These are phyloP conservation scores for Monilinia fructigena DNA, from an alignment of 2,329 filamentous ascomycete species.

Conservation along the genomic window DNA sequence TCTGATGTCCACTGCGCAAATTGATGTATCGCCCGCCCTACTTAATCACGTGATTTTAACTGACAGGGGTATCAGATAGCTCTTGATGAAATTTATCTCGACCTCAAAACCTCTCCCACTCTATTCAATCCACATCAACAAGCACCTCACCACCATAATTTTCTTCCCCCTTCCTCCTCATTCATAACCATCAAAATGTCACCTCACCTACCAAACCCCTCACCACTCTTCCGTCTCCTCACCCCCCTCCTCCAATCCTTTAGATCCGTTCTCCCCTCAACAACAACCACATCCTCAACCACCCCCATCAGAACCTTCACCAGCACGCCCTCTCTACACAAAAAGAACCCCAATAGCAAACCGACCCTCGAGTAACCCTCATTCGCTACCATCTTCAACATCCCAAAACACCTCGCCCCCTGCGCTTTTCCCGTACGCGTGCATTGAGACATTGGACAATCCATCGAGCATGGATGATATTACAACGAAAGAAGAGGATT, in stretches of 20 bases:
- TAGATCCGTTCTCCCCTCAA: slow-evolving; percentile 24
- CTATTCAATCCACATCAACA: slow-evolving; percentile 6
- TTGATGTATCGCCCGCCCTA: background rate
- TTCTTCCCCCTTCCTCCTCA: background rate
- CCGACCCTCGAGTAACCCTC: slow-evolving; percentile 45
- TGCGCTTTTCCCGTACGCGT: slow-evolving; percentile 85
- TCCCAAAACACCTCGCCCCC: slow-evolving; percentile 67
- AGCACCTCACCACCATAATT: slow-evolving; percentile 3
- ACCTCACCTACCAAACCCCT: slow-evolving; percentile 25
- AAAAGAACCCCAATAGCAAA: slow-evolving; percentile 25
- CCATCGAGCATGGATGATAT: slow-evolving; percentile 89
- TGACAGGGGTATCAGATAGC: slow-evolving; percentile 5
- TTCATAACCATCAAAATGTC: slow-evolving; percentile 28
- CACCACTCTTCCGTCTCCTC: slow-evolving; percentile 34
- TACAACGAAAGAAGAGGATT: slow-evolving; percentile 66
- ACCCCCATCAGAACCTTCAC: slow-evolving; percentile 29
- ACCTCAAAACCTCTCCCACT: background rate
- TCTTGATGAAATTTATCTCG: slow-evolving; percentile 13
- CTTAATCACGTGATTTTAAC: background rate
- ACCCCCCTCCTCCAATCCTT: slow-evolving; percentile 33
- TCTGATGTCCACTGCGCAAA: background rate
- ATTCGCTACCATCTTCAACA: slow-evolving; percentile 72
- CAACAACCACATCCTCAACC: slow-evolving; percentile 15
- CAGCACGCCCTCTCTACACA: slow-evolving; percentile 25
- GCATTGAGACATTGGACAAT: slow-evolving; percentile 97